These are phyloP conservation scores for Cicer arietinum DNA, from an alignment of 306 rosid genomes.

Conservation along the genomic window DNA sequence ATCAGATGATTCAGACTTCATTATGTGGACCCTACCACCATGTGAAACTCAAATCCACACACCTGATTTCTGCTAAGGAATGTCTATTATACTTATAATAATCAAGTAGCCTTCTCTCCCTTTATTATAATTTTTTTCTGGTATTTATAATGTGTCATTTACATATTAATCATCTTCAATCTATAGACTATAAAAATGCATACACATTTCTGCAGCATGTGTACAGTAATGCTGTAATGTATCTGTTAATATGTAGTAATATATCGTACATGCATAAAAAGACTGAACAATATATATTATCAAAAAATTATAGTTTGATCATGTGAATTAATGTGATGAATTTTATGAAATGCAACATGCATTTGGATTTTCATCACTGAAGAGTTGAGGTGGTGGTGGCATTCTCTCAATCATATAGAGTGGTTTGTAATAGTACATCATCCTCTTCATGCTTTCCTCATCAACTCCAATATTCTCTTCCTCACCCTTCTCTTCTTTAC, in stretches of 20 bases:
- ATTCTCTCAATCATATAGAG: conserved; percentile 65
- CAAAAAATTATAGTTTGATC: conserved; percentile 1
- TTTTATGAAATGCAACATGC: conserved; percentile 84
- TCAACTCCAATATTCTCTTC: conserved; percentile 41
- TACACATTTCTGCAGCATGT: not conserved
- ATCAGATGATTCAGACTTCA: conserved; percentile 51
- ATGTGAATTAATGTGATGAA: not conserved
- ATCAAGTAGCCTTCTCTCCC: not conserved
- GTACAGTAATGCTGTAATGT: not conserved
- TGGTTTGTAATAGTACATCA: conserved; percentile 75
- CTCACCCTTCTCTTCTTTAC: conserved; percentile 49
- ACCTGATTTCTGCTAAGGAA: not conserved
- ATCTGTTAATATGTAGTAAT: conserved; percentile 10
- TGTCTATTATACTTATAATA: not conserved
- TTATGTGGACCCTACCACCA: conserved; percentile 43
- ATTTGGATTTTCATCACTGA: conserved; percentile 94
- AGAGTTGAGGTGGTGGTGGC: conserved; percentile 89
- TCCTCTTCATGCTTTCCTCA: conserved; percentile 73
- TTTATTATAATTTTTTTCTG: not conserved
- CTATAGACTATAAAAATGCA: not conserved
- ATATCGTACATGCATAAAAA: conserved; percentile 36
- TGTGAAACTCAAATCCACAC: conserved; percentile 49
- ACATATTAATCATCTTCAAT: not conserved
- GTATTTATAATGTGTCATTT: not conserved
- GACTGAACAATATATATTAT: conserved; percentile 40